Percentiles rank a stretch among this genome's conserved stretches.
phyloP scores from a whole-genome alignment of 2,329 filamentous ascomycete genomes.

The Cyphellophora attinorum region DNA sequence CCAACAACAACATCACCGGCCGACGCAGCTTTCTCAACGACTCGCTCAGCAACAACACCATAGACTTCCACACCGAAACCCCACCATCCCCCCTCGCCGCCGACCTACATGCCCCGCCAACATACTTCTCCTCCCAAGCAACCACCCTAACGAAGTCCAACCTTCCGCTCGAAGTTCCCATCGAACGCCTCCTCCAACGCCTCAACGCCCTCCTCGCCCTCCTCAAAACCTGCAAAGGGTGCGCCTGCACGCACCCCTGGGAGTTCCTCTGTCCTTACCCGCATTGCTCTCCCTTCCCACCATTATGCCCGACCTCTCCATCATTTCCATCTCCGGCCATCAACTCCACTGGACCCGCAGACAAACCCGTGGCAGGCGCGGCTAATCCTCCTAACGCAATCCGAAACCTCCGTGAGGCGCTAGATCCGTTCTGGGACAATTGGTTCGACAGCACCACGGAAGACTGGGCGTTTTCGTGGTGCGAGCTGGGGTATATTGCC shows the following conservation, averaged over 20 bases:
- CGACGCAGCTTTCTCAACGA: no score
- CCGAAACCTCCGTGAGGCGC: conserved; percentile 19
- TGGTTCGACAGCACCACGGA: conserved; percentile 25
- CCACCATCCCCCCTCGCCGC: background rate
- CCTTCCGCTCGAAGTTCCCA: no score
- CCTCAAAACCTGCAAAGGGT: conserved; percentile 28
- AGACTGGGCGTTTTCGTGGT: conserved; percentile 24
- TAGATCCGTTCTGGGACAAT: conserved; percentile 23
- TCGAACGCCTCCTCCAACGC: conserved; percentile 17
- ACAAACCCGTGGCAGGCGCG: no score
- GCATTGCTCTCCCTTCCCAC: no score
- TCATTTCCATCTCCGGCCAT: no score
- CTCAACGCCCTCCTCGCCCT: conserved; percentile 28
- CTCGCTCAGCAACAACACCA: background rate
- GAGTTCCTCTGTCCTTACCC: no score
- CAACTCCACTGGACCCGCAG: no score
- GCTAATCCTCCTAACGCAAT: conserved; percentile 24
- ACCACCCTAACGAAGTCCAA: background rate
- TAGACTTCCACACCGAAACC: background rate
- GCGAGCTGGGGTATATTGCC: conserved; percentile 25
- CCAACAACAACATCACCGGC: background rate
- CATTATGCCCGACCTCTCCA: no score
- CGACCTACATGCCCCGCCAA: no score
- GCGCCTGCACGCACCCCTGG: conserved; percentile 28
- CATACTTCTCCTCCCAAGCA: background rate